phyloP scores from a whole-genome alignment of 129 eudicot species.

The Tanacetum coccineum region DNA sequence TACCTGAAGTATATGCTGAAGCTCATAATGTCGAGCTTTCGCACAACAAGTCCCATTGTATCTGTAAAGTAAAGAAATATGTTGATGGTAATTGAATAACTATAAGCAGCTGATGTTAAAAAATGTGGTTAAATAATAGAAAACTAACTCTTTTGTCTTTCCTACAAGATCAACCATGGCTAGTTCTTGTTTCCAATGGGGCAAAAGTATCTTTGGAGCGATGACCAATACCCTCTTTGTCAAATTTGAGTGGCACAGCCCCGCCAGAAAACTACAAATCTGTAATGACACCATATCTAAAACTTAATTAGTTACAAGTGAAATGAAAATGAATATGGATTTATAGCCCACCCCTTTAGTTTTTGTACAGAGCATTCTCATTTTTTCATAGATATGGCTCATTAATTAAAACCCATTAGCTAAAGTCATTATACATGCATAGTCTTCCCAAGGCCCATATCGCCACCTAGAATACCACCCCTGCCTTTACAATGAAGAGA shows the following conservation, averaged over 20 bases:
- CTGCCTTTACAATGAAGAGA: slow-evolving; percentile 89
- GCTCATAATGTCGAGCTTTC: slow-evolving; percentile 84
- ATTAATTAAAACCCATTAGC: background rate
- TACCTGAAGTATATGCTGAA: slow-evolving; percentile 85
- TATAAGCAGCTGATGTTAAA: background rate
- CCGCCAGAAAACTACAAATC: slow-evolving; percentile 89
- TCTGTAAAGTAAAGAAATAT: slow-evolving; percentile 31
- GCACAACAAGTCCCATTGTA: slow-evolving; percentile 67
- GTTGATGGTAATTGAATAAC: background rate
- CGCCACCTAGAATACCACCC: slow-evolving; percentile 95
- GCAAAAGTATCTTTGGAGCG: slow-evolving; percentile 84
- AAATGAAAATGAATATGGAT: no score
- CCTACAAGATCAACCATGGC: no score
- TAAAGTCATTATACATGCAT: slow-evolving; percentile 41
- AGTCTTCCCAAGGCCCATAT: slow-evolving; percentile 90
- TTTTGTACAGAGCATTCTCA: no score
- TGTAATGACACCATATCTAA: slow-evolving; percentile 19
- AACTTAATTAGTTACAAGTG: no score
- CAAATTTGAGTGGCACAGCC: slow-evolving; percentile 63
- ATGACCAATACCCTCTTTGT: slow-evolving; percentile 70
- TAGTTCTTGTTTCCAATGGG: slow-evolving; percentile 91
- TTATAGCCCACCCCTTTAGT: no score
- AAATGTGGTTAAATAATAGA: background rate
- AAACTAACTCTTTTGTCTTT: no score
- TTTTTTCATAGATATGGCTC: no score